A percentile compares a stretch with the other conserved stretches of the same genome.
These are phyloP conservation scores for Penicillium subrubescens DNA, from an alignment of 495 filamentous ascomycete species.

Conservation along the genomic window DNA sequence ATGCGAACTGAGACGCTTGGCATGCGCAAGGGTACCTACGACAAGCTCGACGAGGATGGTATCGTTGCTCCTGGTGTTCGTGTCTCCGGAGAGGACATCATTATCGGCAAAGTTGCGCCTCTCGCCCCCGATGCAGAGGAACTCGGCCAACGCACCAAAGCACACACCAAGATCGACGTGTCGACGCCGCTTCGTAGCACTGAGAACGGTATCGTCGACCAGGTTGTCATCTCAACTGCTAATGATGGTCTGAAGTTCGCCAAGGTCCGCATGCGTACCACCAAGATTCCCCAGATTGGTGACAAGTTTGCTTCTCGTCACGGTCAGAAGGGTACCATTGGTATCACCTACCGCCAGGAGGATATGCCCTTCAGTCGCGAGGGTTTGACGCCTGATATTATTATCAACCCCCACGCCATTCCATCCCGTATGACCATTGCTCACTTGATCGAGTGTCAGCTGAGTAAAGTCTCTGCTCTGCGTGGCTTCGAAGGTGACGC, in stretches of 20 bases:
- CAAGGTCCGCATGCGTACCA: conserved; percentile 95
- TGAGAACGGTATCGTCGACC: conserved; percentile 94
- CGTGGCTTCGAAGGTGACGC: conserved; percentile 95
- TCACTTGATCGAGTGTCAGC: conserved; percentile 97
- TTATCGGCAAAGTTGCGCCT: conserved; percentile 97
- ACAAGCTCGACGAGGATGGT: conserved; percentile 95
- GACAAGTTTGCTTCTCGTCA: conserved; percentile 99
- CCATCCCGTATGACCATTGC: conserved; percentile 99
- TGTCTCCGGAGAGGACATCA: conserved; percentile 96
- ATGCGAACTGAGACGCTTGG: conserved; percentile 82
- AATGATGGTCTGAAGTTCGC: conserved; percentile 90
- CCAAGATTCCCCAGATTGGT: conserved; percentile 96
- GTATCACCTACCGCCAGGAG: conserved; percentile 94
- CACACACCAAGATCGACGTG: conserved; percentile 90
- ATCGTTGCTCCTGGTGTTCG: conserved; percentile 90
- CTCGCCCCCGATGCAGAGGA: conserved; percentile 91
- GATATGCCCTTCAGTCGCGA: conserved; percentile 98
- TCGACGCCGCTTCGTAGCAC: conserved; percentile 93
- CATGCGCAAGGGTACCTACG: conserved; percentile 94
- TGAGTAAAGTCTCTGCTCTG: conserved; percentile 90
- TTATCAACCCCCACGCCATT: conserved; percentile 99
- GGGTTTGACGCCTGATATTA: conserved; percentile 89
- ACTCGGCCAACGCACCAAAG: conserved; percentile 84
- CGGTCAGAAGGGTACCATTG: conserved; percentile 98
- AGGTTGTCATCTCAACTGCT: conserved; percentile 82